These are phyloP conservation scores for Macroventuria anomochaeta DNA, from an alignment of 2,329 filamentous ascomycete species.

Conservation along the genomic window DNA sequence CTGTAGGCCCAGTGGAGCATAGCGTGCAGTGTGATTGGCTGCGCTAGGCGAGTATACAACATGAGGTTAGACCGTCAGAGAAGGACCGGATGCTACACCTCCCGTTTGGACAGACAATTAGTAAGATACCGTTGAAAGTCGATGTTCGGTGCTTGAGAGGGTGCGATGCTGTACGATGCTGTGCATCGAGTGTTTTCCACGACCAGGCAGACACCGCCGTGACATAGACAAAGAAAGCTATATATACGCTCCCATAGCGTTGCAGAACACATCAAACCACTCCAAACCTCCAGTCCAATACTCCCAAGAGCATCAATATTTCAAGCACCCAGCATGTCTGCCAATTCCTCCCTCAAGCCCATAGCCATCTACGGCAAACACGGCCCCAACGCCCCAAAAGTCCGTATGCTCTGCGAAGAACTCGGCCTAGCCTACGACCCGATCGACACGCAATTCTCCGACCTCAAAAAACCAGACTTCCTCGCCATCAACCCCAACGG, in stretches of 20 bases:
- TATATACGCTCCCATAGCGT: background rate
- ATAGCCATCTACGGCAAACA: slow-evolving; percentile 33
- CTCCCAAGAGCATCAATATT: background rate
- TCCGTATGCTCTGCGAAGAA: slow-evolving; percentile 55
- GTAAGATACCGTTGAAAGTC: background rate
- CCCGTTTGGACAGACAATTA: background rate
- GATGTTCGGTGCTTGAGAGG: background rate
- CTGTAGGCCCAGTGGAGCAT: background rate
- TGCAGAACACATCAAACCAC: background rate
- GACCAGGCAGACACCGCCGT: background rate
- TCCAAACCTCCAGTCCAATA: background rate
- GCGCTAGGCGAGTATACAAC: background rate
- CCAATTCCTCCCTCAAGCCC: slow-evolving; percentile 22
- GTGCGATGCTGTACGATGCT: background rate
- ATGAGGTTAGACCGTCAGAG: background rate
- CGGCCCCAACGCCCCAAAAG: slow-evolving; percentile 54
- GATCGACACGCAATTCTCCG: slow-evolving; percentile 44
- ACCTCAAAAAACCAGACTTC: slow-evolving; percentile 52
- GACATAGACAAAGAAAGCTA: background rate
- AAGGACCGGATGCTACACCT: background rate
- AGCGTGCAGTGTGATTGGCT: background rate
- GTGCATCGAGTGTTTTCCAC: background rate
- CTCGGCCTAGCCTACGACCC: slow-evolving; percentile 52
- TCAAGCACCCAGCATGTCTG: slow-evolving; percentile 8
- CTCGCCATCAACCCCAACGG: slow-evolving; percentile 51